These are phyloP conservation scores for Lycium ferocissimum DNA, from an alignment of 257 asterid species.

Conservation along the genomic window DNA sequence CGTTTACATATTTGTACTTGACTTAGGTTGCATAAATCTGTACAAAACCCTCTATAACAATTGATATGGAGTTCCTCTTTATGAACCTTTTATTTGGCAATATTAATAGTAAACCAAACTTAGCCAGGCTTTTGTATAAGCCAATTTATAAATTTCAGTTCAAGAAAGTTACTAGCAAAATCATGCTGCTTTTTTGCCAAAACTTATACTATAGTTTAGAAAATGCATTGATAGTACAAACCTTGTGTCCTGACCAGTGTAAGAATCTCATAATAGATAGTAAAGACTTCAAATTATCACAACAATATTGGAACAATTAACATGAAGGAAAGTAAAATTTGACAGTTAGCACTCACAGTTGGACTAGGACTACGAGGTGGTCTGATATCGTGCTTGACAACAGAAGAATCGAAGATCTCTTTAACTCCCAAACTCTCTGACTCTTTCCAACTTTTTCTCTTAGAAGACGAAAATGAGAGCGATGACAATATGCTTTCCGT, in stretches of 20 bases:
- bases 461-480: conserved; percentile 40
- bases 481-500: conserved; percentile 52
- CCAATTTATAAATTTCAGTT: neutral
- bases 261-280: neutral
- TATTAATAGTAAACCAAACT: neutral
- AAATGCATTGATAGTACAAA: conserved; percentile 13
- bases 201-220: neutral
- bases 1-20: neutral
- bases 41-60: neutral
- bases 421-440: conserved; percentile 60
- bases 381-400: conserved; percentile 49
- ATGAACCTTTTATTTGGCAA: neutral
- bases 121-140: neutral
- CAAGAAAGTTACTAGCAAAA: conserved; percentile 2
- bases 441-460: conserved; percentile 78
- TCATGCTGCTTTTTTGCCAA: neutral
- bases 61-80: neutral
- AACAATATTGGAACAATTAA: neutral
- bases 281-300: neutral
- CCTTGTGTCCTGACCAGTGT: neutral
- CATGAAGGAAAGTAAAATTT: neutral
- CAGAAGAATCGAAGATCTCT: conserved; percentile 62
- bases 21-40: conserved; percentile 10
- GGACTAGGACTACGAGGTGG: conserved; percentile 52
- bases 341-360: conserved; percentile 45